A percentile compares a stretch with the other conserved stretches of the same genome.
Conservation (phyloP, 164 flowering plant species). For the Malania oleifera region DNA sequence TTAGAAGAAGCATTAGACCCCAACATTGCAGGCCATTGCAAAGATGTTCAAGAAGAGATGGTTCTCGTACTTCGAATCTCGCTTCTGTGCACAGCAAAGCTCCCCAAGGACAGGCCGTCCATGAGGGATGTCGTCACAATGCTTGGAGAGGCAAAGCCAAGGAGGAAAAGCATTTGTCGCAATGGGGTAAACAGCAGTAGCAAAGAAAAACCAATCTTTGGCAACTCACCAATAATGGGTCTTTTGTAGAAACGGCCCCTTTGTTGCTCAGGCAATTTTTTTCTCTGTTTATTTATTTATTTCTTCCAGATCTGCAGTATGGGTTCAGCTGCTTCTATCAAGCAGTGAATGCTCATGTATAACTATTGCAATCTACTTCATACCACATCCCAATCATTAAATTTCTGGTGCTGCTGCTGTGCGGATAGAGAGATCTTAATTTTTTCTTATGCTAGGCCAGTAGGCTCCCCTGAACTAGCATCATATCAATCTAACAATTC, state of each 20-base stretch:
- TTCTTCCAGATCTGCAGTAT: not conserved
- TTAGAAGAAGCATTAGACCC: not conserved
- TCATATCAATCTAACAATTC: too few species aligned
- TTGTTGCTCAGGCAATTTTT: not conserved
- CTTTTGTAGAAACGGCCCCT: slow-evolving; percentile 21
- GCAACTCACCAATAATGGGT: slow-evolving; percentile 22
- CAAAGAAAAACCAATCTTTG: slow-evolving; percentile 24
- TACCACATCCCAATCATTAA: too few species aligned
- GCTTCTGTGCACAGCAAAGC: slow-evolving; percentile 64
- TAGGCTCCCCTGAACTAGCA: too few species aligned
- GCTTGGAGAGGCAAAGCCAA: slow-evolving; percentile 50
- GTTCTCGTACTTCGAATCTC: slow-evolving; percentile 55
- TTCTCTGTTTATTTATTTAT: not conserved
- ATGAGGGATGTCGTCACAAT: slow-evolving; percentile 82
- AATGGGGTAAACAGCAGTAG: slow-evolving; percentile 8
- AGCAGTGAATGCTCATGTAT: not conserved
- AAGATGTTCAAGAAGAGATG: slow-evolving; percentile 48
- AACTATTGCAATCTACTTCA: too few species aligned
- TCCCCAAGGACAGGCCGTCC: slow-evolving; percentile 60
- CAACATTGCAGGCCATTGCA: slow-evolving; percentile 29
- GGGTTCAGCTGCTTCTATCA: not conserved
- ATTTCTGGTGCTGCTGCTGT: too few species aligned
- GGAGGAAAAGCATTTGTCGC: slow-evolving; percentile 27
- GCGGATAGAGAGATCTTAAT: too few species aligned
- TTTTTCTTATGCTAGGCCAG: too few species aligned